A percentile compares a stretch with the other conserved stretches of the same genome.
Conservation (phyloP, 805 yeast species). For the Candida krabiensis region DNA sequence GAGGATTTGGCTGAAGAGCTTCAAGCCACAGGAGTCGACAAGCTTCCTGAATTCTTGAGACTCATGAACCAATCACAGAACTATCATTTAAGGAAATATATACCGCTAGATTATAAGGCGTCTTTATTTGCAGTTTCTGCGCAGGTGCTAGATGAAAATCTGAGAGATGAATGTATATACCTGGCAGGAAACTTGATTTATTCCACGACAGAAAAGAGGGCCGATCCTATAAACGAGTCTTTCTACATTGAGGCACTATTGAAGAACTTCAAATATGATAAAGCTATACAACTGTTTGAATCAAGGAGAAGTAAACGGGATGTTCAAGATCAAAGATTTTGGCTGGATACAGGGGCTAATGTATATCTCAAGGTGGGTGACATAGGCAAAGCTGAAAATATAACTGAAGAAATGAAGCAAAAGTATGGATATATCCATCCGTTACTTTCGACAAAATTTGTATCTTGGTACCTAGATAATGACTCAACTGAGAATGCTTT, state of each 20-base stretch:
- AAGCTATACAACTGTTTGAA: slow-evolving; percentile 39
- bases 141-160: slow-evolving; percentile 33
- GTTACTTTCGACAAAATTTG: slow-evolving; percentile 34
- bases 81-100: slow-evolving; percentile 13
- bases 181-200: slow-evolving; percentile 46
- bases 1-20: slow-evolving; percentile 21
- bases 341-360: slow-evolving; percentile 51
- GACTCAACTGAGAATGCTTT: slow-evolving; percentile 29
- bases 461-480: slow-evolving; percentile 32
- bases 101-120: slow-evolving; percentile 37
- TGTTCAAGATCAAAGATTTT: slow-evolving; percentile 43
- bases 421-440: slow-evolving; percentile 38
- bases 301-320: slow-evolving; percentile 35
- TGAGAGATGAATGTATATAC: slow-evolving; percentile 36
- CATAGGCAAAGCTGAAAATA: slow-evolving; percentile 36
- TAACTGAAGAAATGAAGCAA: slow-evolving; percentile 29
- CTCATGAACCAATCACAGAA: slow-evolving; percentile 20
- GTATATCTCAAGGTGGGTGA: slow-evolving; percentile 37
- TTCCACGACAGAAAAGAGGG: slow-evolving; percentile 38
- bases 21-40: slow-evolving; percentile 21
- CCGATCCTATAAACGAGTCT: slow-evolving; percentile 53
- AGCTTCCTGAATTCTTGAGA: slow-evolving; percentile 25
- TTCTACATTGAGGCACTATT: slow-evolving; percentile 47
- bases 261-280: slow-evolving; percentile 30
- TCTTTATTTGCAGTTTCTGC: slow-evolving; percentile 43